Evolutionary conservation across 129 eudicot genomes (phyloP).

Genomic region (Silybum marianum): DNA sequence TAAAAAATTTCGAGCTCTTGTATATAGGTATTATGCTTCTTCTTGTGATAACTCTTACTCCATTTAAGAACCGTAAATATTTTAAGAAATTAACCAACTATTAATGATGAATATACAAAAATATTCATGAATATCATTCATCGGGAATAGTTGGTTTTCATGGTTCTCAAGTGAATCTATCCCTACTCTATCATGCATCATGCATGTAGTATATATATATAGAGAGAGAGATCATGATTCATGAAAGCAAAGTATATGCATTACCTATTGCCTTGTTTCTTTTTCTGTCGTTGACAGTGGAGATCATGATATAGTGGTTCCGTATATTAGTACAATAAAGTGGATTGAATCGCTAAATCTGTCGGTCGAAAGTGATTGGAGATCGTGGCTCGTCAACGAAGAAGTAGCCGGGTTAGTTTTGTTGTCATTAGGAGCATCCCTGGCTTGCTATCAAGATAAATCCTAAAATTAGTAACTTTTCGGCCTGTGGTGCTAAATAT

Average conservation of each 20-base stretch:
- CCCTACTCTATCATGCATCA: neutral
- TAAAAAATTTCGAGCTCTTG: conserved; percentile 26
- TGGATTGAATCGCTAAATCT: conserved; percentile 30
- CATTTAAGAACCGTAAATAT: neutral
- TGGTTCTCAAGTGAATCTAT: neutral
- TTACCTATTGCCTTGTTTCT: neutral
- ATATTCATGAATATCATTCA: too few species aligned
- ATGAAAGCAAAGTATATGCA: neutral
- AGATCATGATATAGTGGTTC: conserved; percentile 37
- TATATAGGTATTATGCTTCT: conserved; percentile 19
- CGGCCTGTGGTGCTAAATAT: neutral
- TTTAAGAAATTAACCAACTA: neutral
- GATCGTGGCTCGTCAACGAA: conserved; percentile 20
- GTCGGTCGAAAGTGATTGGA: conserved; percentile 18
- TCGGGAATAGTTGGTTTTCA: neutral
- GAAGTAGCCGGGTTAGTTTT: conserved; percentile 35
- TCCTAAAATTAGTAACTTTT: neutral
- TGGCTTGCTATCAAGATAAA: neutral
- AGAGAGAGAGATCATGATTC: neutral
- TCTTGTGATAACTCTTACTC: neutral
- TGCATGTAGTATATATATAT: neutral
- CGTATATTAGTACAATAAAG: conserved; percentile 21
- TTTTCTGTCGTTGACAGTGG: conserved; percentile 24
- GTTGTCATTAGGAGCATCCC: neutral
- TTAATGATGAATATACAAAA: neutral